phyloP scores from a whole-genome alignment of 2,329 filamentous ascomycete species.

The Beauveria varroae region DNA sequence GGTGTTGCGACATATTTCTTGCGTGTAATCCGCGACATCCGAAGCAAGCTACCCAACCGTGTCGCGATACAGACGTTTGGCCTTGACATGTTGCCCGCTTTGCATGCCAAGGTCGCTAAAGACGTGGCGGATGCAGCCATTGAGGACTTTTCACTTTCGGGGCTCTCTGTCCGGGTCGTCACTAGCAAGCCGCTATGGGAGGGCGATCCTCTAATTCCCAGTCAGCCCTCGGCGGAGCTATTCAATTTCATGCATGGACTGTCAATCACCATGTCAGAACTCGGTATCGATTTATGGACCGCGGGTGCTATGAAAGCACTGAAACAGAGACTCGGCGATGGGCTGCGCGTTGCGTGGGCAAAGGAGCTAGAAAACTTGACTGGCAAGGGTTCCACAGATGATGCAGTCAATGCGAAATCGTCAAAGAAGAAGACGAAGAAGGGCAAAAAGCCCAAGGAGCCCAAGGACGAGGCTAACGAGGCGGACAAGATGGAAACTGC shows the following conservation, averaged over 20 bases:
- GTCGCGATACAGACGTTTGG: slow-evolving; percentile 48
- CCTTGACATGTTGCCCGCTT: slow-evolving; percentile 48
- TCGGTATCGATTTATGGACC: slow-evolving; percentile 78
- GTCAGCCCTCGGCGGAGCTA: slow-evolving; percentile 66
- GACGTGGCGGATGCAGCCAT: slow-evolving; percentile 44
- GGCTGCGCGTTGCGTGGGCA: slow-evolving; percentile 44
- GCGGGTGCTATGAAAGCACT: slow-evolving; percentile 54
- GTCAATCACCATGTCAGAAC: slow-evolving; percentile 57
- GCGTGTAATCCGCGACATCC: slow-evolving; percentile 67
- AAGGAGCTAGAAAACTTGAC: slow-evolving; percentile 29
- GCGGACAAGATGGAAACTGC: slow-evolving; percentile 9
- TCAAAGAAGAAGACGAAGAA: slow-evolving; percentile 13
- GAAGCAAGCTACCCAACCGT: slow-evolving; percentile 53
- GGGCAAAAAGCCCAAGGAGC: slow-evolving; percentile 9
- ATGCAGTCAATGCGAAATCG: slow-evolving; percentile 4
- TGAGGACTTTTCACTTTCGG: slow-evolving; percentile 35
- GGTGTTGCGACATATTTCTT: slow-evolving; percentile 59
- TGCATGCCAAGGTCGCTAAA: slow-evolving; percentile 56
- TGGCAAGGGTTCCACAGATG: slow-evolving; percentile 15
- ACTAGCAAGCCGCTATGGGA: slow-evolving; percentile 71
- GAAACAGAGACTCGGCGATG: slow-evolving; percentile 48
- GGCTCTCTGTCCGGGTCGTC: slow-evolving; percentile 40
- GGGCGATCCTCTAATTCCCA: slow-evolving; percentile 63
- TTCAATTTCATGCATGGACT: slow-evolving; percentile 67
- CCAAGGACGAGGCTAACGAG: slow-evolving; percentile 12